phyloP scores from a whole-genome alignment of 257 asterid species.

The Forsythia suspensa region DNA sequence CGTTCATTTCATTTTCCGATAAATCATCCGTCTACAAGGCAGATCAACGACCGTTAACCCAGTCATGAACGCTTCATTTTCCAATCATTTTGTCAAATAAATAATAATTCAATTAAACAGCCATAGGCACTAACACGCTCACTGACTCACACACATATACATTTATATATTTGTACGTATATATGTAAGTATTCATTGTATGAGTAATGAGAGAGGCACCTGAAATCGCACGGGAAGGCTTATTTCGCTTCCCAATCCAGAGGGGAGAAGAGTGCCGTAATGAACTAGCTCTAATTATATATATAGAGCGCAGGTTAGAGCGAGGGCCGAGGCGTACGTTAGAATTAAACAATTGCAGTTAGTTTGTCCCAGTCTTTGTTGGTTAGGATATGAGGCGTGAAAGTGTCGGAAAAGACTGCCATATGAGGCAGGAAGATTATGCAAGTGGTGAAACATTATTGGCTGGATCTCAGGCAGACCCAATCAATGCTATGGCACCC shows the following conservation, averaged over 20 bases:
- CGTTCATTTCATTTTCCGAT: neutral
- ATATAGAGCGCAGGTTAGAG: neutral
- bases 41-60: neutral
- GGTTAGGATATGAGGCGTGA: neutral
- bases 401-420: neutral
- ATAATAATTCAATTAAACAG: neutral
- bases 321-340: neutral
- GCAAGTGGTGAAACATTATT: neutral
- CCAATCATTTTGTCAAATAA: neutral
- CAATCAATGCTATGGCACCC: neutral
- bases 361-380: neutral
- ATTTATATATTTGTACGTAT: neutral
- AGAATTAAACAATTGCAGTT: neutral
- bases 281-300: neutral
- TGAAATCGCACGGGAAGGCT: neutral
- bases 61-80: neutral
- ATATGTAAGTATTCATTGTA: neutral
- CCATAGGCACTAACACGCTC: neutral
- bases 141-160: neutral
- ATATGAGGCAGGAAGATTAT: neutral
- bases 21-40: neutral
- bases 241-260: neutral
- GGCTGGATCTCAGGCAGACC: neutral
- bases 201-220: neutral
- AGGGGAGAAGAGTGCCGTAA: neutral